These are phyloP conservation scores for Pelargonium australe DNA, from an alignment of 441 rosid species.

Conservation along the genomic window DNA sequence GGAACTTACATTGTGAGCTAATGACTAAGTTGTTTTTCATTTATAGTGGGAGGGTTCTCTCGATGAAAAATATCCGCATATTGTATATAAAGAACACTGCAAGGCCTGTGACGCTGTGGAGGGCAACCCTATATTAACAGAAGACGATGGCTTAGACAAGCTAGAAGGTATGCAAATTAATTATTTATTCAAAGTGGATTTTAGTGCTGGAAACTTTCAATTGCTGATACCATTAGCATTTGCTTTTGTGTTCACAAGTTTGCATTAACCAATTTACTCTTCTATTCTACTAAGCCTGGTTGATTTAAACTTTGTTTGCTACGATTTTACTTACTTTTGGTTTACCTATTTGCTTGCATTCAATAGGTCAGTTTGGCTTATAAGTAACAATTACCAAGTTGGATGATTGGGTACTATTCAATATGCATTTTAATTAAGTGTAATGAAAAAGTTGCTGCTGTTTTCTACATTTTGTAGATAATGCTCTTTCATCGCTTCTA, in stretches of 20 bases:
- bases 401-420: background rate
- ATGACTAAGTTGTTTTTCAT: slow-evolving; percentile 13
- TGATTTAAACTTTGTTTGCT: too few species aligned
- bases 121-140: slow-evolving; percentile 31
- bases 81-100: slow-evolving; percentile 84
- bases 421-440: background rate
- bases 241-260: background rate
- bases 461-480: background rate
- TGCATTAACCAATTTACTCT: too few species aligned
- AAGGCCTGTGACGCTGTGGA: slow-evolving; percentile 47
- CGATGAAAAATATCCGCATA: slow-evolving; percentile 75
- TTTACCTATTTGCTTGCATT: background rate
- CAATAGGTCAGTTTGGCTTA: background rate
- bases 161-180: slow-evolving; percentile 56
- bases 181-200: background rate
- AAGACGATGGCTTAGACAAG: slow-evolving; percentile 41
- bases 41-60: slow-evolving; percentile 60
- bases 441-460: background rate
- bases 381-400: background rate
- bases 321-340: background rate
- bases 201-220: background rate
- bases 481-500: too few species aligned
- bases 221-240: background rate
- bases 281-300: background rate
- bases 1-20: slow-evolving; percentile 4